Base-by-base conservation (phyloP, 192 early-diverging fungal genomes). In the Jimgerdemannia lactiflua region DNA sequence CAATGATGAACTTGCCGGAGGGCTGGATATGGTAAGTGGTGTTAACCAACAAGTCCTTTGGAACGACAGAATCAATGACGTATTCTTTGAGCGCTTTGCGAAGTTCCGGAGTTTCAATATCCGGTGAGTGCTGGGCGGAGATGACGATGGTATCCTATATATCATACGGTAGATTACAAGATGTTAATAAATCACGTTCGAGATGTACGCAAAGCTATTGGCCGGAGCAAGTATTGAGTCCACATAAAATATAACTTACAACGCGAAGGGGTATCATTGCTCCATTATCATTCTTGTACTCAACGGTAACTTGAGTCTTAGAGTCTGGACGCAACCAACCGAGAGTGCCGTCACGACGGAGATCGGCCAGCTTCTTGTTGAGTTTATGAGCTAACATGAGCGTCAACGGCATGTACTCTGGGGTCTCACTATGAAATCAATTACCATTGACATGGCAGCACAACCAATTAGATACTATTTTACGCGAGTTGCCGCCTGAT, bases 231-330 rank as follows among this genome's bases (percentile, higher is more conserved):
- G 29, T 0, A 29, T 29, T 29, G 29, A 29, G 1, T 29, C 29
- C 29, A 29, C 29, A 29, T 29, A 29, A 29, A 29, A 29, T 29
- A 29, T 0, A 29, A 29, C 29, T 29, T 29, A 29, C 29, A 77
- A 99, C 98, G 79, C 96, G 92, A 78, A 96, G 87, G 73, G 98
- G 98, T 73, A 97, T 87, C 75, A 97, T 93, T 80, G 97, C 96
- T 79, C 97, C 97, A 83, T 89, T 89, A 72, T 96, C 93, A 87
- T 94, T 94, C 86, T 91, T 92, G 95, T 99, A 99, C 89, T 98
- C 95, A 75, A 98, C 94, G 79, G 98, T 99, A 80, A 99, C 98
- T 86, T 99, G 98, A 77, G 98, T 97, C 94, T 99, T 99, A 82
- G 98, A 94, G 91, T 99, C 98, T 71, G 98, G 95, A 76, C 98